Evolutionary conservation across 148 eudicot species (phyloP), one percentile per base, ranked within the genome.

Genomic region (Spergularia bocconei): DNA sequence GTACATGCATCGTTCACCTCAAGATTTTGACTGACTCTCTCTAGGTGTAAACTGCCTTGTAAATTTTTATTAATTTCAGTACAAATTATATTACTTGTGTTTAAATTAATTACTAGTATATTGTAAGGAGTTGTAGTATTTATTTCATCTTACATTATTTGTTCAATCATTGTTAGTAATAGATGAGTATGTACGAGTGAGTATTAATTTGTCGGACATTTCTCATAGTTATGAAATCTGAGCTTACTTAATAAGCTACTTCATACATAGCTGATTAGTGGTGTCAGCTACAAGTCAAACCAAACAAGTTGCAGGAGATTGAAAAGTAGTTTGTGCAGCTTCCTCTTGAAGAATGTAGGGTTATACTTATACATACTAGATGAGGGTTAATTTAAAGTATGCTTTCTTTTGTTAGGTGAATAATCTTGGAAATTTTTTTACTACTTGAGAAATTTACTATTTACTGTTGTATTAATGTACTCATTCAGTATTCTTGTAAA

Each of bases 31-130:
- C 70, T 13, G 19, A 19, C 53, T 51, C 65, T 67, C 71, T 17
- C 50, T 60, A 72, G 67, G 67, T 77, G 33, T 69, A 39, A 44
- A 58, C 33, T 76, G 74, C 74, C 79, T 76, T 56, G 47, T 67
- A 39, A 39, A 58, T 58, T n/a, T 11, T 71, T 15, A 11, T 5
- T n/a, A 11, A 17, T 11, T 39, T 13, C 33, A 13, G 17, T 56
- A 56, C 20, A 56, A 14, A 14, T 16, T 55, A 13, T 1, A 14
- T 16, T 55, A 13, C 25, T 55, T 11, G 4, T 56, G 7, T 13
- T 56, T 13, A 56, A 56, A 56, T 56, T 56, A 44, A 44, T 44
- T 1, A n/a, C n/a, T n/a, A n/a, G n/a, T n/a, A 44, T 6, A 4
- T 44, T 44, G 48, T 44, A 44, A 44, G 25, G 25, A 23, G 7